These are phyloP conservation scores for Ogataea zsoltii DNA, from an alignment of 805 yeast species.

Conservation along the genomic window DNA sequence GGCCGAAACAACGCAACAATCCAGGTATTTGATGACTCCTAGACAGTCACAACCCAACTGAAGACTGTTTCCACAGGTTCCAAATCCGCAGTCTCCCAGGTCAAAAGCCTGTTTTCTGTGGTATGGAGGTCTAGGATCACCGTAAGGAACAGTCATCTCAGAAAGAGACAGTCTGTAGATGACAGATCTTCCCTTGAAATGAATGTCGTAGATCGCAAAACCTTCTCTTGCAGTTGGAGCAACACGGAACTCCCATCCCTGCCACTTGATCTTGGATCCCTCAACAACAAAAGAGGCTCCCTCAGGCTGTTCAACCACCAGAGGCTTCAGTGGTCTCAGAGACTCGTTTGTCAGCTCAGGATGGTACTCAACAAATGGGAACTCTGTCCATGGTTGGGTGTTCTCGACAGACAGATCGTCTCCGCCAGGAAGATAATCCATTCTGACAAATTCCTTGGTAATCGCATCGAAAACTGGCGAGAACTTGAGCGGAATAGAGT, in stretches of 20 bases:
- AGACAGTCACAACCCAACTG: constrained; percentile 80
- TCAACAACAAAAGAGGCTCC: constrained; percentile 69
- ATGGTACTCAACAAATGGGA: constrained; percentile 68
- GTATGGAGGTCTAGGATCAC: constrained; percentile 80
- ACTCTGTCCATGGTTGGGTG: constrained; percentile 62
- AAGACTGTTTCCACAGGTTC: constrained; percentile 67
- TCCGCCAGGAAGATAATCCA: constrained; percentile 75
- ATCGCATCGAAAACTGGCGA: constrained; percentile 71
- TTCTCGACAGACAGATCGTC: constrained; percentile 56
- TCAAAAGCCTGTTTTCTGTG: constrained; percentile 88
- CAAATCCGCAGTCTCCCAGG: constrained; percentile 84
- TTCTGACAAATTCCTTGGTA: constrained; percentile 61
- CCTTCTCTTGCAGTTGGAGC: constrained; percentile 77
- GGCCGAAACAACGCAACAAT: constrained; percentile 53
- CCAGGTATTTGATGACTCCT: constrained; percentile 75
- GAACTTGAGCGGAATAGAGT: constrained; percentile 71
- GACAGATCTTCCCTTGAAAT: constrained; percentile 73
- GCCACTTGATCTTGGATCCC: constrained; percentile 73
- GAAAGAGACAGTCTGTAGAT: constrained; percentile 73
- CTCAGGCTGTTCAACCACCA: constrained; percentile 71
- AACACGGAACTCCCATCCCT: constrained; percentile 80
- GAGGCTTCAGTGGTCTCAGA: constrained; percentile 65
- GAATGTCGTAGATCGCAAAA: constrained; percentile 68
- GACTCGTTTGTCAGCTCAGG: constrained; percentile 65
- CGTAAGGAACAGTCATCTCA: constrained; percentile 89